Base-by-base conservation (phyloP, 768 basidiomycete species). In the Coprinopsis marcescibilis region DNA sequence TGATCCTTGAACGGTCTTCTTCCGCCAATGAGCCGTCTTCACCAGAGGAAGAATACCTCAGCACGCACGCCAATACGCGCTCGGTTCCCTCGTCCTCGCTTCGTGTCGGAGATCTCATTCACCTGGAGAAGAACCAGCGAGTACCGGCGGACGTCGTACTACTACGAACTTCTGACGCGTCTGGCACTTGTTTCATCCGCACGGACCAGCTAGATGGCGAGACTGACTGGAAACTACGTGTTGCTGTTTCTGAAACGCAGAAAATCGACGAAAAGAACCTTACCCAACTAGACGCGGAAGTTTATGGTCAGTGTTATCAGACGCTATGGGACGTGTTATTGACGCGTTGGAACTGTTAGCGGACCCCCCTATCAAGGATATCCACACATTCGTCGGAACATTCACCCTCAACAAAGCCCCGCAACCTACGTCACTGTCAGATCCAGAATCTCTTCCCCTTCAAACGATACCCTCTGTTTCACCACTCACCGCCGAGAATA, bases 141-240 rank as follows among this genome's bases (percentile, higher is more conserved):
- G 91, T 99, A 1, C 96, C 96, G 0, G 89, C 96, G 3, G 96
- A 99, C 60, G 74, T 97, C 57, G 79, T 97, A 8, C 73, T 99
- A 8, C 72, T 99, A 8, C 79, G 83, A 34, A 98, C 96, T 0
- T 85, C 83, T 3, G 95, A 99, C 57, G 67, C 80, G 2, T 84
- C 85, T 20, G 96, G 96, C 2, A 93, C 93, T 1, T 97, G 95
- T 62, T 99, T 98, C 64, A 90, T 99, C 51, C 78, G 96, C 8
- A 99, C 95, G 1, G 96, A 99, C 65, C 96, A 98, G 60, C 74
- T 99, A 23, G 96, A 99, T 53, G 96, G 96, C 34, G 96, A 99
- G 66, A 99, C 96, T 3, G 96, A 99, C 58, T 98, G 96, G 96
- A 99, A 99, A 63, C 71, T 97, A 40, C 80, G 89, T 3, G 88